Base-by-base conservation (phyloP, 2,329 filamentous ascomycete genomes). In the Sporothrix phasma region DNA sequence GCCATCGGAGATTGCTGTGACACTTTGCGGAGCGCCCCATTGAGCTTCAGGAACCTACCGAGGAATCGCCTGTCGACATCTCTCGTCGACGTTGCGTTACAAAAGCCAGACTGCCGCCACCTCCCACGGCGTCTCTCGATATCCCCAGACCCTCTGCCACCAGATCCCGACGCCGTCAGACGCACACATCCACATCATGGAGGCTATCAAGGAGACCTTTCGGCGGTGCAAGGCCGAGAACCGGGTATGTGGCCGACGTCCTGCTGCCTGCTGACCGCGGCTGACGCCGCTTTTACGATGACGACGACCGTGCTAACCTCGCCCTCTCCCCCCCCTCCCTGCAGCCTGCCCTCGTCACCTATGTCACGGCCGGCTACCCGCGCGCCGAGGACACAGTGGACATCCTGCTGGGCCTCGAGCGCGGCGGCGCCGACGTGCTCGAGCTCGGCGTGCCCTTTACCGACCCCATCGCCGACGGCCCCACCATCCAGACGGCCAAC, bases 391-490 rank as follows among this genome's bases (percentile, higher is more conserved):
- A 90, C 72, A 95, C 92, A 0, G 86, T 91, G 59, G 86, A 91
- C 74, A 88, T 97, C 69, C 80, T 97, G 71, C 79, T 99, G 68
- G 90, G 85, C 47, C 88, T 99, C 84, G 90, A 99, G 78, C 90
- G 88, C 74, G 94, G 94, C 72, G 94, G 94, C 70, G 88, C 93
- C 71, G 94, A 99, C 76, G 81, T 99, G 66, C 95, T 99, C 72
- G 94, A 99, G 77, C 86, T 99, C 69, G 94, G 93, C 68, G 87
- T 96, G 64, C 94, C 94, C 61, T 99, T 99, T 79, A 97, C 93
- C 72, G 94, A 99, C 75, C 94, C 94, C 65, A 97, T 97, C 76
- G 94, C 93, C 70, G 94, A 99, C 76, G 94, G 94, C 31, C 94
- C 94, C 41, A 97, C 92, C 4, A 97, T 99, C 69, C 94, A 99